Base-by-base conservation (phyloP, 2,329 filamentous ascomycete species). In the Calycina marina region DNA sequence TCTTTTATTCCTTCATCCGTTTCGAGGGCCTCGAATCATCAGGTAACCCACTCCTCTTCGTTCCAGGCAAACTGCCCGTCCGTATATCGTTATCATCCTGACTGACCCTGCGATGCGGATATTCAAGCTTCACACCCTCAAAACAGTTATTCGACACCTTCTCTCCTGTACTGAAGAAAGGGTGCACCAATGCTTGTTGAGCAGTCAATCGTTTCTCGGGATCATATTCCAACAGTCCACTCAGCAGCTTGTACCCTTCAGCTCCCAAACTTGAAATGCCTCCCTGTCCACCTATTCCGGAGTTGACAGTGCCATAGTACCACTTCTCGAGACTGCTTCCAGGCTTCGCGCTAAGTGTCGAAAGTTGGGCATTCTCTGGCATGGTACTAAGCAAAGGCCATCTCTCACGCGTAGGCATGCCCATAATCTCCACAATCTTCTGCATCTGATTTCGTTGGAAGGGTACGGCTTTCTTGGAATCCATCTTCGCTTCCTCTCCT, bases 361-460 rank as follows among this genome's bases (percentile, higher is more conserved):
- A 58, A 4, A 93, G 64, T 43, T 90, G 80, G 22, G 59, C 59
- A 49, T 81, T 93, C 57, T 98, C 90, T 0, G 84, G 85, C 79
- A 93, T 93, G 24, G 77, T 71, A 1, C 72, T 63, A 2, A 98
- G 61, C 16, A 88, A 66, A 0, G 86, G 83, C 90, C 90, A 98
- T 15, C 75, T 72, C 30, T 93, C 82, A 48, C 88, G 88, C 5
- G 72, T 83, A 0, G 90, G 90, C 43, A 93, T 61, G 17, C 90
- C 90, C 62, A 98, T 77, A 40, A 98, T 85, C 51, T 98, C 90
- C 22, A 93, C 83, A 46, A 98, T 98, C 58, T 93, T 94, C 51
- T 90, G 84, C 88, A 98, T 96, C 59, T 98, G 90, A 49, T 94
- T 94, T 10, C 86, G 73, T 56, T 98, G 90, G 47, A 98, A 98